Evolutionary conservation across 2,329 filamentous ascomycete genomes (phyloP), one percentile per base, ranked within the genome.

Genomic region (Trichophyton mentagrophytes): DNA sequence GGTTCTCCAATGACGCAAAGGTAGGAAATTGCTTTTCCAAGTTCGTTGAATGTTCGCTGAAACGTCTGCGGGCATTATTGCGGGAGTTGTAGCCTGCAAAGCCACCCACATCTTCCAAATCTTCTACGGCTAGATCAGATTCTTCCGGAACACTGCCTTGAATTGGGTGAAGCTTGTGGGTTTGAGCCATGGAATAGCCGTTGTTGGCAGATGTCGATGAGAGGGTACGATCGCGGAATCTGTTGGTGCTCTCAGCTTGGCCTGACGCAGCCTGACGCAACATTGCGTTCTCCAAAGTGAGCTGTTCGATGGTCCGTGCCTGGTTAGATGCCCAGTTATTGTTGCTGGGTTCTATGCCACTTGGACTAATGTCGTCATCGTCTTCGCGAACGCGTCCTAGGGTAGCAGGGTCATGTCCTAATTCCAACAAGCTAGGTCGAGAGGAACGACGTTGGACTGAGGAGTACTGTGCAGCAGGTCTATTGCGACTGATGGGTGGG

Each of bases 371-470:
- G 62, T 78, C 77, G 25, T 79, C 78, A 25, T 79, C 78, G 33
- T 78, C 77, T 66, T 80, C 78, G 51, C 75, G 73, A 57, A 80
- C 72, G 55, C 75, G 76, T 33, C 73, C 77, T 4, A 80, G 71
- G 49, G 73, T 74, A 11, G 73, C 73, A 25, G 75, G 69, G 62
- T 80, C 78, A 61, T 77, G 74, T 1, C 74, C 74, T 9, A 77
- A 64, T 58, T 77, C 77, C 7, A 79, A 69, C 42, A 79, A 68
- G 60, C 75, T 78, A 44, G 76, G 75, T 27, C 78, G 84, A 13
- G 90, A 95, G 3, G 89, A 88, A 40, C 90, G 84, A 70, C 93
- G 88, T 67, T 92, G 88, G 36, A 95, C 78, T 62, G 82, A 85
- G 62, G 82, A 85, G 64, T 86, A 84, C 22, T 81, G 80, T n/a